Evolutionary conservation across 768 basidiomycete genomes (phyloP).

Genomic region (Rhodotorula graminis): DNA sequence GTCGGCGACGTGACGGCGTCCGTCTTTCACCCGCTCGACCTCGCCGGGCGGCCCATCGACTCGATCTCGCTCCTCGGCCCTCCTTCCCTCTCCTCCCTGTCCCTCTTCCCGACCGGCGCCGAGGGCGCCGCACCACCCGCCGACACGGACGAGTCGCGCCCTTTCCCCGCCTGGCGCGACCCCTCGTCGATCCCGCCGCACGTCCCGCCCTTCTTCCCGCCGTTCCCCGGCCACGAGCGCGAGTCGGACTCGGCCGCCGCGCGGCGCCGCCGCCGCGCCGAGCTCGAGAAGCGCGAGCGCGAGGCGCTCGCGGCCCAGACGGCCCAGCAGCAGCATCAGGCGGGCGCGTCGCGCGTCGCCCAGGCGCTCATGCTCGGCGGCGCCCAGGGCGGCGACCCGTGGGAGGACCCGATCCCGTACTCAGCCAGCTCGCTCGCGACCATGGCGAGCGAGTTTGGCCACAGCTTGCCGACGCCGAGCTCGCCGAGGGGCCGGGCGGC

Average conservation of each 20-base stretch:
- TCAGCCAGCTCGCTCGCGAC: constrained; percentile 17
- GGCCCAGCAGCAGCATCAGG: not conserved
- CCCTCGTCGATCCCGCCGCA: not conserved
- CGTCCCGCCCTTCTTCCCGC: constrained; percentile 28
- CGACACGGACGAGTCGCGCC: constrained; percentile 1
- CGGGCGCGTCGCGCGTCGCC: constrained; percentile 2
- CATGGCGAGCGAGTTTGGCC: constrained; percentile 13
- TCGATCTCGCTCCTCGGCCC: constrained; percentile 12
- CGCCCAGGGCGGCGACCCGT: constrained; percentile 28
- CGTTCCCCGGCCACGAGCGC: constrained; percentile 32
- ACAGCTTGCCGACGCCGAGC: constrained; percentile 23
- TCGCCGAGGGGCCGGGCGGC: not conserved
- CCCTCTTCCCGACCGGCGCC: not conserved
- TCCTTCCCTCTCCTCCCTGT: not conserved
- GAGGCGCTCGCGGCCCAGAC: constrained; percentile 6
- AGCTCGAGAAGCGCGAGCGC: constrained; percentile 1
- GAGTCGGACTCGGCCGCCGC: constrained; percentile 12
- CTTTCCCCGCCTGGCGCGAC: constrained; percentile 32
- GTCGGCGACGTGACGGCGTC: constrained; percentile 24
- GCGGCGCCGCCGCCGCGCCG: constrained; percentile 16
- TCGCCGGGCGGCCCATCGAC: constrained; percentile 16
- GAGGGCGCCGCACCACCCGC: not conserved
- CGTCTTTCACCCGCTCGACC: constrained; percentile 25
- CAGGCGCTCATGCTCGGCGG: constrained; percentile 19
- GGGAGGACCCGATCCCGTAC: constrained; percentile 29